These are phyloP conservation scores for Austropuccinia psidii DNA, from an alignment of 1,284 basidiomycete species.

Conservation along the genomic window DNA sequence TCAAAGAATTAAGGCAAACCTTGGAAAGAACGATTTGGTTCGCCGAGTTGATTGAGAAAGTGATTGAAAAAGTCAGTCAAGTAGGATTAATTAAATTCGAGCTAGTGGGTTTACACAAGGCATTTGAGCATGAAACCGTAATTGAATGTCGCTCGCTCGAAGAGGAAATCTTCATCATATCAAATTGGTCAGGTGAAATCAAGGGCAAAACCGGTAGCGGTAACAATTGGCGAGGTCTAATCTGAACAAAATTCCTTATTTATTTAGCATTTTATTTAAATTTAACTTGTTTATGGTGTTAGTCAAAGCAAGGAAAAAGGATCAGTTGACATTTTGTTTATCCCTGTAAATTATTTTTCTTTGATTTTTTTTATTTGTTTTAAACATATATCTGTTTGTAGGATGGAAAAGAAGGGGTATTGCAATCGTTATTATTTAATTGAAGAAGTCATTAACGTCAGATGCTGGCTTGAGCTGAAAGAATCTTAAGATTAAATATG, in stretches of 20 bases:
- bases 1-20: neutral
- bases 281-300: neutral
- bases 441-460: no score
- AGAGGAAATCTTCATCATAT: neutral
- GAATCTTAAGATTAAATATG: no score
- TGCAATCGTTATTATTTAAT: no score
- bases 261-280: neutral
- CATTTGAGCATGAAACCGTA: neutral
- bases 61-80: conserved; percentile 26
- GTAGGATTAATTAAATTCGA: conserved; percentile 24
- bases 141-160: neutral
- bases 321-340: no score
- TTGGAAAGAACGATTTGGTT: neutral
- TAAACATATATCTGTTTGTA: no score
- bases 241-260: neutral
- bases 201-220: conserved; percentile 7
- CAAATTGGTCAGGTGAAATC: conserved; percentile 21
- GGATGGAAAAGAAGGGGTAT: no score
- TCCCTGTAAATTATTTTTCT: no score
- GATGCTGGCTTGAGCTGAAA: no score
- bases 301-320: no score
- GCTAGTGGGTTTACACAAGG: neutral
- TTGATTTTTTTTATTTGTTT: no score
- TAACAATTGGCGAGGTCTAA: neutral
- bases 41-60: conserved; percentile 20